Conservation (phyloP, 306 rosid species). For the Heteromeles arbutifolia region DNA sequence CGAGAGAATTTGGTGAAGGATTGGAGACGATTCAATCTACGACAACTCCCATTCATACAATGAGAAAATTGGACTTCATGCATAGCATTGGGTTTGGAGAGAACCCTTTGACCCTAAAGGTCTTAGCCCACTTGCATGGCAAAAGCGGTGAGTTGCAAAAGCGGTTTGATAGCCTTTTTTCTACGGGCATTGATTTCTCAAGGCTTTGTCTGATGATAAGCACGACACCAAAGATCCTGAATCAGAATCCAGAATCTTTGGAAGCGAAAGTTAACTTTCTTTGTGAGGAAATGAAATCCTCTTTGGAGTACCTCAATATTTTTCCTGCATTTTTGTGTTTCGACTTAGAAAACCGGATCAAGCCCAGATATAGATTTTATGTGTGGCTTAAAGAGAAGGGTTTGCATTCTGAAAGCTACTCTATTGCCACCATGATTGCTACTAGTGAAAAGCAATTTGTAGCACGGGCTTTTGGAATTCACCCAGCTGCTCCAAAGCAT, state of each 20-base stretch:
- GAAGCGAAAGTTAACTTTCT: conserved; percentile 53
- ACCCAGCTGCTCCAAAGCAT: conserved; percentile 73
- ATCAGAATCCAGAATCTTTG: conserved; percentile 49
- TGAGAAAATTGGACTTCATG: conserved; percentile 59
- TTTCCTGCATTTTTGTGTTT: conserved; percentile 62
- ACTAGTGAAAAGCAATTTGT: conserved; percentile 57
- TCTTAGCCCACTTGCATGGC: conserved; percentile 50
- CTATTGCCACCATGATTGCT: conserved; percentile 62
- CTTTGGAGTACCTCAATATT: conserved; percentile 32
- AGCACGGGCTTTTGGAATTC: conserved; percentile 36
- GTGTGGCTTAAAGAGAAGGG: conserved; percentile 57
- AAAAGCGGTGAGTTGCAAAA: conserved; percentile 30
- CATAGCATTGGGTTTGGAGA: conserved; percentile 73
- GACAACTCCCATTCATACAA: conserved; percentile 31
- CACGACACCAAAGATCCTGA: conserved; percentile 45
- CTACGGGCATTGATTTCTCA: conserved; percentile 49
- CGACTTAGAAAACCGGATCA: conserved; percentile 62
- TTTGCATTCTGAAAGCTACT: conserved; percentile 33
- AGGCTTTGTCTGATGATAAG: conserved; percentile 44
- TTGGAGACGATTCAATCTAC: conserved; percentile 37
- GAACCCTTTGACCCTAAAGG: conserved; percentile 46
- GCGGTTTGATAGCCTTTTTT: conserved; percentile 58
- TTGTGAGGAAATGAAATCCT: conserved; percentile 43
- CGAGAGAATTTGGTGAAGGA: conserved; percentile 24
- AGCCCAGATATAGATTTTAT: conserved; percentile 62